Evolutionary conservation across 202 grass and related monocot genomes (phyloP).

Genomic region (Bolboschoenoplectus hybrid): DNA sequence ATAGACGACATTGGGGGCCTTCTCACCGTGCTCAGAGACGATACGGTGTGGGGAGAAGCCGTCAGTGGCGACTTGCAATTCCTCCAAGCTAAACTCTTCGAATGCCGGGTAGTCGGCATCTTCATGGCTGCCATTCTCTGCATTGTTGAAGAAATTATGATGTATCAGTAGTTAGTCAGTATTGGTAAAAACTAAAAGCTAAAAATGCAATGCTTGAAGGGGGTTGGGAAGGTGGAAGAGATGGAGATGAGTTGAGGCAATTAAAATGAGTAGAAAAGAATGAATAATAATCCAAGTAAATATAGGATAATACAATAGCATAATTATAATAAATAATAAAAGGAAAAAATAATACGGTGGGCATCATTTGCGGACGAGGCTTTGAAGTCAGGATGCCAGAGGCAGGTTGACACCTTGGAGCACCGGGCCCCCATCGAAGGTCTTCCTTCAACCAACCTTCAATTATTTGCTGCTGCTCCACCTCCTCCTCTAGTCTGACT

Average conservation of each 20-base stretch:
- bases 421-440: slow-evolving; percentile 60
- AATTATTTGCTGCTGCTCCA: too few species aligned
- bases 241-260: too few species aligned
- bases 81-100: slow-evolving; percentile 71
- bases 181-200: too few species aligned
- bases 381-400: slow-evolving; percentile 48
- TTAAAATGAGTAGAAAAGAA: too few species aligned
- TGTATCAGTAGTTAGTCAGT: too few species aligned
- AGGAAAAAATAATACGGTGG: background rate
- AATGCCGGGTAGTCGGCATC: slow-evolving; percentile 45
- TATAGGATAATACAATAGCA: too few species aligned
- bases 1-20: slow-evolving; percentile 91
- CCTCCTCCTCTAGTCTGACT: too few species aligned
- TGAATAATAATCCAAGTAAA: too few species aligned
- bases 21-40: slow-evolving; percentile 90
- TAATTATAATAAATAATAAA: too few species aligned
- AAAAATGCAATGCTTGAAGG: too few species aligned
- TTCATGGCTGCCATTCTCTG: slow-evolving; percentile 26
- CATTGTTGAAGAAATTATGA: too few species aligned
- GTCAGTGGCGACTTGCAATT: slow-evolving; percentile 70
- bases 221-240: too few species aligned
- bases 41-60: slow-evolving; percentile 79
- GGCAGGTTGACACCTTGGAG: slow-evolving; percentile 77
- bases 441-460: background rate
- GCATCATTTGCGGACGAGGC: slow-evolving; percentile 42